Evolutionary conservation across 164 flowering plant species (phyloP), one percentile per base, ranked within the genome.

Genomic region (Aristolochia fimbriata): DNA sequence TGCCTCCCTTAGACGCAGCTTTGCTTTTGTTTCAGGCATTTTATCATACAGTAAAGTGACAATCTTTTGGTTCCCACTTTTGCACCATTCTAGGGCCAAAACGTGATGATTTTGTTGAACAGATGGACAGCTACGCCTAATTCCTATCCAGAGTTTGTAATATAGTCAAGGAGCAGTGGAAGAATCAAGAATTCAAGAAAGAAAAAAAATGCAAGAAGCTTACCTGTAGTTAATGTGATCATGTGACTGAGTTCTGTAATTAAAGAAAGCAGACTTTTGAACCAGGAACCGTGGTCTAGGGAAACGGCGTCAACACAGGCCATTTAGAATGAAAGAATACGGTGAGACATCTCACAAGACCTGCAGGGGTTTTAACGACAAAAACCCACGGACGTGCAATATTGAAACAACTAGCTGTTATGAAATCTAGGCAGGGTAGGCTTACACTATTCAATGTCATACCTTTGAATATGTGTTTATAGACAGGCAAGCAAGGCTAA

Each of bases 341-440:
- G 6, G 51, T 19, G 27, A 23, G 24, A 54, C 57, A 54, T 54
- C 31, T 54, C 31, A 23, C 57, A 22, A 54, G 57, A 54, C 57
- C 33, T 54, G 57, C 57, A 54, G 57, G 57, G 57, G 33, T 54
- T 23, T 54, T 6, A 54, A 54, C 30, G 57, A 54, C 57, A 54
- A 54, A 49, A 15, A 3, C 57, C 57, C 15, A 24, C 33, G 33
- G 22, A 54, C 27, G n/a, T 23, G 27, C 31, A 54, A 54, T 22
- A 49, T 17, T 17, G 22, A 49, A 49, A 17, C 20, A 49, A 17
- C 4, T 54, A 25, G 22, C 2, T 54, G 33, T 54, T 14, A 23
- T 25, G 11, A 25, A 19, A 53, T 19, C 23, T 22, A 53, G 56
- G 22, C 12, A 19, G 21, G 1, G 51, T 16, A 7, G 7, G 21